Evolutionary conservation across 2,329 filamentous ascomycete genomes (phyloP).

Genomic region (Coleophoma cylindrospora): DNA sequence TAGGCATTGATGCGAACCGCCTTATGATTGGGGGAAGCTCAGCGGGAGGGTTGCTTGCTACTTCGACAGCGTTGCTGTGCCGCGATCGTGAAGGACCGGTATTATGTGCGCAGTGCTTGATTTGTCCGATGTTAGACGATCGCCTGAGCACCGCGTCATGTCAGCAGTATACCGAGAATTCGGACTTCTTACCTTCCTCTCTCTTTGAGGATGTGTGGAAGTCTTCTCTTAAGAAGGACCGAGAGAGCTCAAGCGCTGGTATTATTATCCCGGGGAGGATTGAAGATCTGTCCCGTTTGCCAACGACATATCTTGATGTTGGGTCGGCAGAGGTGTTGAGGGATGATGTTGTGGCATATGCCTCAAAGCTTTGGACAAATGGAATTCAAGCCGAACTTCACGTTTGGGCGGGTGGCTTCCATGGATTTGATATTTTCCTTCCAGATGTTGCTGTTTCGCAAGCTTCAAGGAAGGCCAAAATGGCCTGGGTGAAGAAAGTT

Average conservation of each 20-base stretch:
- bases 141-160: background rate
- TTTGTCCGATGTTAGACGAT: background rate
- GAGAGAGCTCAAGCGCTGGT: no score
- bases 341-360: conserved; percentile 27
- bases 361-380: conserved; percentile 24
- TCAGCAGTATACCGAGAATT: background rate
- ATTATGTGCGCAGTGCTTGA: background rate
- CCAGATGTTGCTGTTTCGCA: background rate
- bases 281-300: conserved; percentile 9
- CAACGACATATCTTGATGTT: conserved; percentile 28
- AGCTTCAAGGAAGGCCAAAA: background rate
- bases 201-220: no score
- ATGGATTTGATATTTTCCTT: conserved; percentile 24
- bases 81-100: no score
- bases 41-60: conserved; percentile 2
- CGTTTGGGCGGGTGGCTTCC: conserved; percentile 29
- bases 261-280: no score
- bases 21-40: conserved; percentile 1
- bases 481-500: background rate
- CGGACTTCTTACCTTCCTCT: background rate
- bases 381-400: conserved; percentile 28
- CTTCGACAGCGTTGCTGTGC: background rate
- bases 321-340: conserved; percentile 28
- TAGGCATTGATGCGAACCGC: background rate
- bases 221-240: no score